These are phyloP conservation scores for Vaucheria bursata DNA, from an alignment of 352 stramenopile species.

Conservation along the genomic window DNA sequence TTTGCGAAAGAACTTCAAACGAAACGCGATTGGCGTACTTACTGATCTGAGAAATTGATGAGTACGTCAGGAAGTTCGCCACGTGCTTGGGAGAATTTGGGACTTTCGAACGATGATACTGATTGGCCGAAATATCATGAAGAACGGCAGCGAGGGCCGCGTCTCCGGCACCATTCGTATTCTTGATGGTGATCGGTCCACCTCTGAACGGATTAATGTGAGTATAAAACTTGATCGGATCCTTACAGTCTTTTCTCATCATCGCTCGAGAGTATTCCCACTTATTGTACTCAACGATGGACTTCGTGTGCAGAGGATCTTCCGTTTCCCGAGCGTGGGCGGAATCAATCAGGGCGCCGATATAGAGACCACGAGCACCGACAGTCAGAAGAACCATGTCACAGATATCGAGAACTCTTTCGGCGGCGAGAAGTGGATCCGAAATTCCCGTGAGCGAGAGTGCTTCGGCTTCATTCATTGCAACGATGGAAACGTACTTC, in stretches of 20 bases:
- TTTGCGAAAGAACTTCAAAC: neutral
- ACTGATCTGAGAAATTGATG: neutral
- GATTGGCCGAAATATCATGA: conserved; percentile 12
- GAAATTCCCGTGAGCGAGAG: neutral
- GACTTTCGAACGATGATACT: conserved; percentile 5
- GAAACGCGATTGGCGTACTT: neutral
- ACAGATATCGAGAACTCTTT: neutral
- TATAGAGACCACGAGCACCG: conserved; percentile 8
- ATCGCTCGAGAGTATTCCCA: conserved; percentile 12
- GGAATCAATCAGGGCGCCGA: neutral
- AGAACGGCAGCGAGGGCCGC: conserved; percentile 11
- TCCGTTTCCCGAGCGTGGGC: neutral
- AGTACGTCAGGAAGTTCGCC: conserved; percentile 9
- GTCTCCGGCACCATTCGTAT: conserved; percentile 14
- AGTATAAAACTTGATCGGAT: conserved; percentile 11
- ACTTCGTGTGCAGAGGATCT: conserved; percentile 6
- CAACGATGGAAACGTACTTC: neutral
- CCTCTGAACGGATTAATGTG: conserved; percentile 15
- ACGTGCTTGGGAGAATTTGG: conserved; percentile 11
- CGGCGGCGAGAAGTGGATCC: conserved; percentile 3
- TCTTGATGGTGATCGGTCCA: conserved; percentile 10
- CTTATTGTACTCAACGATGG: conserved; percentile 16
- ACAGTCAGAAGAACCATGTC: conserved; percentile 13
- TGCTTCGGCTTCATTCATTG: neutral
- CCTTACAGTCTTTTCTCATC: neutral